phyloP scores from a whole-genome alignment of 2,329 filamentous ascomycete species.

The Ceratocystis ficicola region DNA sequence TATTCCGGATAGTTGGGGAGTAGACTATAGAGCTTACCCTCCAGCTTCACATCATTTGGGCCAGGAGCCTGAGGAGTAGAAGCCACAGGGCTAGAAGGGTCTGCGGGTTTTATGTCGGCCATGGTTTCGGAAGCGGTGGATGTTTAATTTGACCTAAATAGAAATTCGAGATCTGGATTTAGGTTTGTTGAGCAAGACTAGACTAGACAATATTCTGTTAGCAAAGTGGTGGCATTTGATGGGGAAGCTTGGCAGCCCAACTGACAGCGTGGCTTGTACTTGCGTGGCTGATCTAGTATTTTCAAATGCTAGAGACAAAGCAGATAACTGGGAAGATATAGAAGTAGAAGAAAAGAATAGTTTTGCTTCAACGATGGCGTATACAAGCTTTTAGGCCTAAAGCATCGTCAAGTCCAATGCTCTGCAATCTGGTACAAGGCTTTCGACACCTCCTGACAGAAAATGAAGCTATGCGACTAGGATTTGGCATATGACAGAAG shows the following conservation, averaged over 20 bases:
- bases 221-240: neutral
- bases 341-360: neutral
- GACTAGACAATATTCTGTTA: neutral
- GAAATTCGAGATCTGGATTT: neutral
- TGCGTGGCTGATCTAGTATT: neutral
- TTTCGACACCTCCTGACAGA: slow-evolving; percentile 2
- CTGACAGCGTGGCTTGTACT: slow-evolving; percentile 3
- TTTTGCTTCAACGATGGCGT: neutral
- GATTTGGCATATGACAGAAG: slow-evolving; percentile 9
- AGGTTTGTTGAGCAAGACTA: neutral
- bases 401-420: neutral
- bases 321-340: neutral
- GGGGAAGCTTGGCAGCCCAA: neutral
- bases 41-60: slow-evolving; percentile 20
- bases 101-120: slow-evolving; percentile 18
- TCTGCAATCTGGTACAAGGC: neutral
- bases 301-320: neutral
- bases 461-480: slow-evolving; percentile 5
- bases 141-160: neutral
- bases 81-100: slow-evolving; percentile 17
- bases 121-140: neutral
- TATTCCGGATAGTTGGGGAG: neutral
- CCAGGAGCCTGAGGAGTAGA: slow-evolving; percentile 16
- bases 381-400: neutral
- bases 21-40: slow-evolving; percentile 11